Conservation (phyloP, 1,284 basidiomycete genomes). For the Naganishia sp. region DNA sequence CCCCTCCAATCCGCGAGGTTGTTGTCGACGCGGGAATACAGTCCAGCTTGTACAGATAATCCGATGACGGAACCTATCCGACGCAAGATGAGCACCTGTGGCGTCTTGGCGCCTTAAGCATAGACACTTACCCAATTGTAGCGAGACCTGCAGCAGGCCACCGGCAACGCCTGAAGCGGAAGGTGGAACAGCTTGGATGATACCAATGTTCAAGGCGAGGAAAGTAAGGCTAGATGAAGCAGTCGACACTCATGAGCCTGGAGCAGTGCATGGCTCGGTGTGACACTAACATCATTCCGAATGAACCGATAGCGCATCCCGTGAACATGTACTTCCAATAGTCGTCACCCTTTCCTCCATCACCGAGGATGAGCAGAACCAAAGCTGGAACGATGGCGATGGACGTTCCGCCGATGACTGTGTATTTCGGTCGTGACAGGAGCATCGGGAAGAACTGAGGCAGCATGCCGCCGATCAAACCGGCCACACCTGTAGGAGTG, state of each 20-base stretch:
- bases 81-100: neutral
- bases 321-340: slow-evolving; percentile 50
- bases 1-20: slow-evolving; percentile 43
- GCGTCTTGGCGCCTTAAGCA: neutral
- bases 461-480: slow-evolving; percentile 26
- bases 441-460: slow-evolving; percentile 25
- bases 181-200: slow-evolving; percentile 46
- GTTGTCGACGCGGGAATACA: slow-evolving; percentile 44
- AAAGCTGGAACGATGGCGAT: slow-evolving; percentile 13
- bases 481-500: slow-evolving; percentile 28
- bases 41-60: slow-evolving; percentile 48
- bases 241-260: neutral
- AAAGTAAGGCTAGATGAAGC: slow-evolving; percentile 9
- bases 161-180: slow-evolving; percentile 48
- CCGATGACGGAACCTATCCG: slow-evolving; percentile 41
- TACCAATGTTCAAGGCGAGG: slow-evolving; percentile 37
- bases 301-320: slow-evolving; percentile 41
- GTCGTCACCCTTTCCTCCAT: slow-evolving; percentile 44
- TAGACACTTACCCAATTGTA: slow-evolving; percentile 41
- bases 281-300: slow-evolving; percentile 35
- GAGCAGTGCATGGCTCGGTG: neutral
- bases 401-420: slow-evolving; percentile 24
- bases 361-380: slow-evolving; percentile 40
- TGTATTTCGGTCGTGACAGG: slow-evolving; percentile 26
- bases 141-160: slow-evolving; percentile 46